Evolutionary conservation across 2,329 filamentous ascomycete species (phyloP), one percentile per base, ranked within the genome.

Genomic region (Colletotrichum somersetense): DNA sequence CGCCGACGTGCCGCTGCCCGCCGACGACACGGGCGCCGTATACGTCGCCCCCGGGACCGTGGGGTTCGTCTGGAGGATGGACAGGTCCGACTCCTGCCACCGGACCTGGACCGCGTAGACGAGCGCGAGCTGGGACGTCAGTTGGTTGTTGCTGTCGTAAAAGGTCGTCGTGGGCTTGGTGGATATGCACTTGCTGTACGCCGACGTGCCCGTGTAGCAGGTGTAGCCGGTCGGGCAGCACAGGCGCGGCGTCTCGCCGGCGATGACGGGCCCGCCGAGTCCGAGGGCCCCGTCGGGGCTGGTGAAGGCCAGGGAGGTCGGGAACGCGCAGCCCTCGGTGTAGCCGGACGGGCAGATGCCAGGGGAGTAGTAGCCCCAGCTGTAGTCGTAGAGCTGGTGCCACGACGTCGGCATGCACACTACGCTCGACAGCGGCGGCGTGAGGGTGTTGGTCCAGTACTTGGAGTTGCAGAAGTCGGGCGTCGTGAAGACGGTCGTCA

Each of bases 81-180:
- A 66, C 6, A 76, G 62, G 55, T 76, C 75, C 20, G 71, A 74
- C 6, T 65, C 62, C 58, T 67, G 71, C 75, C 75, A 76, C 35
- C 75, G 69, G n/a, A 76, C 75, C 53, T 76, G 74, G 14, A 76
- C 56, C 11, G 68, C 75, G 50, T 42, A 76, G 10, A 75, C 74
- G 44, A 72, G 56, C 20, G 71, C 67, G 20, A 73, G 67, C 8
- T n/a, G 53, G 26, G 67, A 62, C 1, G 62, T 71, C 4, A 11
- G 52, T 26, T 62, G 26, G 16, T 71, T 67, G 35, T 66, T 20
- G 40, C 7, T 40, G 57, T 67, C 38, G 38, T 53, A 59, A 12
- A 52, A 74, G 20, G 56, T 53, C 52, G 16, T 65, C n/a, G 61
- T 72, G 50, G 72, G 72, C 14, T 66, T n/a, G n/a, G 73, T 75